A percentile compares a stretch with the other conserved stretches of the same genome.
These are phyloP conservation scores for Fusarium equiseti DNA, from an alignment of 2,329 filamentous ascomycete species.

Conservation along the genomic window DNA sequence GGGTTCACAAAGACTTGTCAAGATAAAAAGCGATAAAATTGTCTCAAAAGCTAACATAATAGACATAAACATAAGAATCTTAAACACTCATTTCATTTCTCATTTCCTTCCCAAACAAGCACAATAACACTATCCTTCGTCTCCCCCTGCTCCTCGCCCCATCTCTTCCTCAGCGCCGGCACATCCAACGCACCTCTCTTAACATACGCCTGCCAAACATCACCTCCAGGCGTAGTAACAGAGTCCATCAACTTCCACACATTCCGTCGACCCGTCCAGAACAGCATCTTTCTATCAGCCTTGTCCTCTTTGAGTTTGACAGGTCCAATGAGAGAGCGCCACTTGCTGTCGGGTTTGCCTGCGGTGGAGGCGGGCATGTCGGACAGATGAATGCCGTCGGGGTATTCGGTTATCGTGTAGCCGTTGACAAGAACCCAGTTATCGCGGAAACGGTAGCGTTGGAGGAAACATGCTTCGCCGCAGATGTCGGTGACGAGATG, in stretches of 20 bases:
- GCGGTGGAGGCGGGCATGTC: conserved; percentile 32
- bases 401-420: conserved; percentile 59
- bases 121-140: conserved; percentile 45
- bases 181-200: conserved; percentile 46
- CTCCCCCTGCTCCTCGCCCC: conserved; percentile 16
- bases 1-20: not conserved
- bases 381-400: conserved; percentile 51
- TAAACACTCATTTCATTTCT: conserved; percentile 22
- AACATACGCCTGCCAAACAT: conserved; percentile 62
- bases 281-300: conserved; percentile 49
- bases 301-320: conserved; percentile 51
- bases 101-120: conserved; percentile 44
- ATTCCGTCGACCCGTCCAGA: conserved; percentile 53
- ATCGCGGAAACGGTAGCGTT: conserved; percentile 60
- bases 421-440: conserved; percentile 63
- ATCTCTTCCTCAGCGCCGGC: conserved; percentile 32
- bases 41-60: not conserved
- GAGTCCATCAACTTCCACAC: conserved; percentile 59
- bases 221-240: conserved; percentile 50
- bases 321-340: conserved; percentile 45
- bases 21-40: not conserved
- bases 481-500: conserved; percentile 58
- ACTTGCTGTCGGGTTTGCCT: not conserved
- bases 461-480: conserved; percentile 61
- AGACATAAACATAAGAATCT: conserved; percentile 36